phyloP scores from a whole-genome alignment of 2,329 filamentous ascomycete species.

The Shiraia sp. region DNA sequence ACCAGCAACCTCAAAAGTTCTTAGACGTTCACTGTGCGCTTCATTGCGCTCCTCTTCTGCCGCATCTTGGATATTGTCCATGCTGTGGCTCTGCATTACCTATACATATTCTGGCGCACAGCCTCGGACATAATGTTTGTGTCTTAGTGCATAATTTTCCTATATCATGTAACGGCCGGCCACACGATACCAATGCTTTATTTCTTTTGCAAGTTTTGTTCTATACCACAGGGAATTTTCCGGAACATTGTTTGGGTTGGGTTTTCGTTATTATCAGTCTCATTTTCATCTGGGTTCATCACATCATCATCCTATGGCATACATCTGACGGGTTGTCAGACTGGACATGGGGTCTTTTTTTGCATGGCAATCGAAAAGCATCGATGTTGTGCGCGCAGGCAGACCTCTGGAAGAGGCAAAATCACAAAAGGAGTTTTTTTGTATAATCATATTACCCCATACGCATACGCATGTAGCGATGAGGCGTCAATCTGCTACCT shows the following conservation, averaged over 20 bases:
- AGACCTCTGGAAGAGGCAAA: conserved; percentile 5
- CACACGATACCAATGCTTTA: conserved; percentile 36
- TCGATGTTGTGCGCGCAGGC: conserved; percentile 1
- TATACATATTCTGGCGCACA: conserved; percentile 13
- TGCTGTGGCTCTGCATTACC: conserved; percentile 5
- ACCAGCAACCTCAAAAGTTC: conserved; percentile 36
- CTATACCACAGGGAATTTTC: conserved; percentile 59
- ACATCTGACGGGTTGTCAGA: conserved; percentile 8
- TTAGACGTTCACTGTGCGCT: conserved; percentile 27
- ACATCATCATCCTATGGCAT: conserved; percentile 8
- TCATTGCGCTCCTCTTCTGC: conserved; percentile 19
- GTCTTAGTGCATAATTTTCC: conserved; percentile 22
- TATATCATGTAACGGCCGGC: conserved; percentile 29
- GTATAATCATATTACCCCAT: conserved; percentile 16
- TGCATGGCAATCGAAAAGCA: conserved; percentile 9
- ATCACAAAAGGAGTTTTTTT: conserved; percentile 16
- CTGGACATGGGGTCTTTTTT: conserved; percentile 3
- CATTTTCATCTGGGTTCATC: conserved; percentile 7
- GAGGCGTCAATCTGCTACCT: conserved; percentile 2
- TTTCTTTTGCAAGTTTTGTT: conserved; percentile 30
- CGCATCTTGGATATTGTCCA: conserved; percentile 12
- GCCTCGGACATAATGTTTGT: conserved; percentile 27
- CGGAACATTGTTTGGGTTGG: conserved; percentile 58
- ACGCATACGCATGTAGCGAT: conserved; percentile 8
- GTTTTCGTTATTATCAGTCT: conserved; percentile 8